These are phyloP conservation scores for Sporobolomyces roseus DNA, from an alignment of 768 basidiomycete genomes.

Conservation along the genomic window DNA sequence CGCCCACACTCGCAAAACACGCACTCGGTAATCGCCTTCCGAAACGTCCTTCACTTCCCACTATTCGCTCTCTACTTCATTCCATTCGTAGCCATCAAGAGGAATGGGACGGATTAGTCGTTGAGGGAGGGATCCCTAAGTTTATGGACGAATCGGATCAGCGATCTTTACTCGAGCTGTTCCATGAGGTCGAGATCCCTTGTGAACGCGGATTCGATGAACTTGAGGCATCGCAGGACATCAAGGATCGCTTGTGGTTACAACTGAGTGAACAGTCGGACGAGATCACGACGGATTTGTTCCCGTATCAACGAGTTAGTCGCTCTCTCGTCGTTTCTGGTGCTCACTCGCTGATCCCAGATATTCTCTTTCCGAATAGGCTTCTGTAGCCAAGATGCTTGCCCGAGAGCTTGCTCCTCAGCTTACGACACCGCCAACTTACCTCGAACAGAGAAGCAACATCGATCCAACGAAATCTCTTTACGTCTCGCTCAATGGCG, in stretches of 20 bases:
- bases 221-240: conserved; percentile 8
- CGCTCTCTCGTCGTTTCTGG: background rate
- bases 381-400: conserved; percentile 42
- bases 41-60: background rate
- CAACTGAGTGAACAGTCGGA: conserved; percentile 10
- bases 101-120: conserved; percentile 13
- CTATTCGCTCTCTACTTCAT: background rate
- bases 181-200: conserved; percentile 24
- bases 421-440: conserved; percentile 5
- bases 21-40: too few relatives aligned
- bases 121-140: background rate
- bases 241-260: conserved; percentile 13
- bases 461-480: background rate
- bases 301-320: conserved; percentile 37
- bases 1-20: background rate
- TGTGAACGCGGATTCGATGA: background rate
- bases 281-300: conserved; percentile 29
- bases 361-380: background rate
- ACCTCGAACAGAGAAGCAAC: background rate
- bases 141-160: conserved; percentile 17
- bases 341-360: too few relatives aligned
- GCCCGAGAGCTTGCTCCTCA: conserved; percentile 40
- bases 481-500: conserved; percentile 27
- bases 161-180: conserved; percentile 40
- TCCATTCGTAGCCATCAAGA: background rate